A percentile compares a stretch with the other conserved stretches of the same genome.
These are phyloP conservation scores for Striga hermonthica DNA, from an alignment of 305 asterid species.

Conservation along the genomic window DNA sequence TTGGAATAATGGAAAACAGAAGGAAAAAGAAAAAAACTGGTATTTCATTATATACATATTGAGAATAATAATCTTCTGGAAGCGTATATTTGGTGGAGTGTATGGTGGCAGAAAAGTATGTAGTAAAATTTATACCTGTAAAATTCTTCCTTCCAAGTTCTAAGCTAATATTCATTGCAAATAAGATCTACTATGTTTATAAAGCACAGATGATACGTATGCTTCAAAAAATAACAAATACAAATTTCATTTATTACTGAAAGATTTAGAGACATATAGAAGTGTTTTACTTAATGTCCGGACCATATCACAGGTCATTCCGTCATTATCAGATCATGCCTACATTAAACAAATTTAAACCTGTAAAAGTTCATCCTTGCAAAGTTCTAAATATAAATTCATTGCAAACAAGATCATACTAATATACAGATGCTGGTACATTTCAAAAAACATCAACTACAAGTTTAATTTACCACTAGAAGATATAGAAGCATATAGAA, in stretches of 20 bases:
- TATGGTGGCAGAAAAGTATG: conserved; percentile 13
- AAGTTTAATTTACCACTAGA: conserved; percentile 17
- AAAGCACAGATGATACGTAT: neutral
- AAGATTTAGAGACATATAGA: too few species aligned
- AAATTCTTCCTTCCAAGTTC: neutral
- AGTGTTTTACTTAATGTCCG: too few species aligned
- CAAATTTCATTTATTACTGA: too few species aligned
- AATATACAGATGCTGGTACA: conserved; percentile 7
- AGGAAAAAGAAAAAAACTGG: neutral
- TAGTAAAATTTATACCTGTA: neutral
- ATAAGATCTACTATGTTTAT: neutral
- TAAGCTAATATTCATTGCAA: neutral
- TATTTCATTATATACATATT: conserved; percentile 1
- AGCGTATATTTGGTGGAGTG: neutral
- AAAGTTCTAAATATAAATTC: neutral
- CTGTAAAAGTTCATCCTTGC: neutral
- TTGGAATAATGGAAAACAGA: neutral
- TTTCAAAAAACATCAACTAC: neutral
- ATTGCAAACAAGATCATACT: neutral
- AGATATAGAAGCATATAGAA: conserved; percentile 17
- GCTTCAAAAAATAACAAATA: conserved; percentile 2
- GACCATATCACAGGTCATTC: too few species aligned
- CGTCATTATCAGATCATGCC: too few species aligned
- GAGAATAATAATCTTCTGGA: conserved; percentile 4
- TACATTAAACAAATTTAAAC: neutral